Evolutionary conservation across 108 stramenopile species (phyloP), one percentile per base, ranked within the genome.

Genomic region (Nitzschia inconspicua): DNA sequence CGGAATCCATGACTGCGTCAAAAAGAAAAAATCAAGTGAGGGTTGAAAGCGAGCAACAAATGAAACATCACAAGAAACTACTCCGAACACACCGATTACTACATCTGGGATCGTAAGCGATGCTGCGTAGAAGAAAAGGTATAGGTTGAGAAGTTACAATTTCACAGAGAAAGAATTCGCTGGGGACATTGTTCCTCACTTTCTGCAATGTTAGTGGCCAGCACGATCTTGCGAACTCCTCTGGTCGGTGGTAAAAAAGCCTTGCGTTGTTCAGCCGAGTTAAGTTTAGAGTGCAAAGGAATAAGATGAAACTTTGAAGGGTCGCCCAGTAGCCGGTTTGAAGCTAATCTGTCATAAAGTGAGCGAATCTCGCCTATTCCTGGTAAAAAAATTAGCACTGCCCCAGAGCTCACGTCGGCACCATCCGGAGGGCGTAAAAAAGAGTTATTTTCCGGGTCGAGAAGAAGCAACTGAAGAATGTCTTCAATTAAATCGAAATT

Each of bases 31-130:
- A n/a, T n/a, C n/a, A n/a, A n/a, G n/a, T 25, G 9, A 35, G 1
- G 20, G 1, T 36, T 32, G 27, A 9, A 18, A 55, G 47, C 19
- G 47, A 29, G 47, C 22, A 3, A 4, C n/a, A n/a, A n/a, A n/a
- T n/a, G n/a, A n/a, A n/a, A n/a, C n/a, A n/a, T n/a, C n/a, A n/a
- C n/a, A n/a, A n/a, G n/a, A n/a, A n/a, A n/a, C n/a, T n/a, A n/a
- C n/a, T n/a, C 4, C 1, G 16, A 31, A 57, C 76, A 69, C 58
- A 78, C 77, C 84, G 55, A 80, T 77, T 24, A 85, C 76, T 2
- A 88, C 86, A 80, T 97, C 97, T 26, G 90, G 86, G 66, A 99
- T 96, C 18, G 99, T 99, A 43, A 99, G 0, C 48, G 35, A 44
- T 44, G 19, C 3, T 51, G 13, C 3, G 11, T 30, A 3, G 27